These are phyloP conservation scores for Blastobotrys proliferans DNA, from an alignment of 1,139 yeast species.

Conservation along the genomic window DNA sequence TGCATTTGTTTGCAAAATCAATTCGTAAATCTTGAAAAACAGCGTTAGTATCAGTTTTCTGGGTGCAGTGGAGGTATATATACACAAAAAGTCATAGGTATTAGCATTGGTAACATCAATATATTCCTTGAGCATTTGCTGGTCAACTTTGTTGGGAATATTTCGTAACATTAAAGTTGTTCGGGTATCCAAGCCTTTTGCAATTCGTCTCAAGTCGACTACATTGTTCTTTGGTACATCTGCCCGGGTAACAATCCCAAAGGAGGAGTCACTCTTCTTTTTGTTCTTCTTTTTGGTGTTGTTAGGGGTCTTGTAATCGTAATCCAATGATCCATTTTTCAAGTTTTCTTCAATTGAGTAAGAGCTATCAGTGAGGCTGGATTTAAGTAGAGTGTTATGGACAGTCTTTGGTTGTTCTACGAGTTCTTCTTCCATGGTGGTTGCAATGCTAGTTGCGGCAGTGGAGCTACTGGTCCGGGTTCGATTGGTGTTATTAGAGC, in stretches of 20 bases:
- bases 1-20: conserved; percentile 48
- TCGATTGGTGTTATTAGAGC: neutral
- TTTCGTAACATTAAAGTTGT: conserved; percentile 49
- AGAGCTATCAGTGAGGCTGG: conserved; percentile 4
- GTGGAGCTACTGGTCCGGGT: neutral
- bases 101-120: conserved; percentile 45
- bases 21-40: conserved; percentile 40
- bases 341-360: conserved; percentile 16
- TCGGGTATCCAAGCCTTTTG: conserved; percentile 41
- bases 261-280: conserved; percentile 1
- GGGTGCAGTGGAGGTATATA: conserved; percentile 14
- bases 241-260: conserved; percentile 29
- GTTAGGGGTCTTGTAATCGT: neutral
- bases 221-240: conserved; percentile 34
- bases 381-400: neutral
- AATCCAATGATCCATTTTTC: conserved; percentile 22
- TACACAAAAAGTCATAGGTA: conserved; percentile 53
- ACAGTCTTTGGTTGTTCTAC: neutral
- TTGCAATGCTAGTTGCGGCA: neutral
- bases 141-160: conserved; percentile 48
- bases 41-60: conserved; percentile 11
- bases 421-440: neutral
- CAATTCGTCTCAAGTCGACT: conserved; percentile 38
- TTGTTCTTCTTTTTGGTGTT: neutral
- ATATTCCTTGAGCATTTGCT: conserved; percentile 42